Percentiles rank a stretch among this genome's conserved stretches.
phyloP scores from a whole-genome alignment of 2,329 filamentous ascomycete genomes.

The Canariomyces notabilis region DNA sequence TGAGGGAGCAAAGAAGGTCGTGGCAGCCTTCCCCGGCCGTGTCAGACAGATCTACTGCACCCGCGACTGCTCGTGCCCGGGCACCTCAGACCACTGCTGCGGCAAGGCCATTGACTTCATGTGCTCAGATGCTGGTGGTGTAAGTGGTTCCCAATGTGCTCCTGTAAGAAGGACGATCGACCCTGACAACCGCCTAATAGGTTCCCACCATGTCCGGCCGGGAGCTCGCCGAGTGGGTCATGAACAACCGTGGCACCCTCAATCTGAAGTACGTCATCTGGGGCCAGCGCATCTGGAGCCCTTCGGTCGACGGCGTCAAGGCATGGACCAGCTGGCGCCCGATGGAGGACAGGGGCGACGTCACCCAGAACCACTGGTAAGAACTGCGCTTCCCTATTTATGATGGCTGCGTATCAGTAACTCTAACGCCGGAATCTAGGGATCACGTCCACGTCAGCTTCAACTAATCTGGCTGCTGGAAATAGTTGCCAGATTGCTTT shows the following conservation, averaged over 20 bases:
- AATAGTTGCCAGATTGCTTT: conserved; percentile 5
- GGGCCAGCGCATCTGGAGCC: conserved; percentile 45
- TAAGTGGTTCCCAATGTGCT: conserved; percentile 24
- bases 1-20: conserved; percentile 32
- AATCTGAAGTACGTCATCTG: conserved; percentile 47
- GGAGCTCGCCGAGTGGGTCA: conserved; percentile 45
- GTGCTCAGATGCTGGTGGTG: conserved; percentile 35
- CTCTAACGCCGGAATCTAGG: conserved; percentile 12
- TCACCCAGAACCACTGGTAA: conserved; percentile 42
- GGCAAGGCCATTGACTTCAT: conserved; percentile 36
- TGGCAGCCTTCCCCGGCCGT: conserved; percentile 33
- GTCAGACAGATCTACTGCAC: conserved; percentile 33
- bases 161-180: background rate
- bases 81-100: conserved; percentile 35
- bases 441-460: conserved; percentile 27
- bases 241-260: conserved; percentile 38
- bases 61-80: conserved; percentile 31
- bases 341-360: conserved; percentile 38
- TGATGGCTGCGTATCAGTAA: background rate
- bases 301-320: conserved; percentile 32
- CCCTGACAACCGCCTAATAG: conserved; percentile 22
- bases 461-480: background rate
- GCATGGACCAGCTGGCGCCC: conserved; percentile 38
- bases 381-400: conserved; percentile 14
- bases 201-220: conserved; percentile 34